Percentiles rank a stretch among this genome's conserved stretches.
Conservation (phyloP, 805 yeast genomes). For the Tetrapisispora taiwanensis region DNA sequence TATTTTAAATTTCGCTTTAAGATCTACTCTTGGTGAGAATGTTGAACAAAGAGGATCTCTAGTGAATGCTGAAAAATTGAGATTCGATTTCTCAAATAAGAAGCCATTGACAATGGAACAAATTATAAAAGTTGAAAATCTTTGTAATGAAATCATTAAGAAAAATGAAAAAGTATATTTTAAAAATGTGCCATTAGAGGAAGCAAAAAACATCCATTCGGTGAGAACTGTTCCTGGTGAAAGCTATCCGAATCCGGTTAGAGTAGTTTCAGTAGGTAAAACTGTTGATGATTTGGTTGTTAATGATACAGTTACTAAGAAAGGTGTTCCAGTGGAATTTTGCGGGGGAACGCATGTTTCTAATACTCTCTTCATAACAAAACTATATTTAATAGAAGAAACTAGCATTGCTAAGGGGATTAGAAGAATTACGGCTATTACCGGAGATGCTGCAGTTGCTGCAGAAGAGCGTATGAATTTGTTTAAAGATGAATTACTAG, state of each 20-base stretch:
- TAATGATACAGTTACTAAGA: slow-evolving; percentile 67
- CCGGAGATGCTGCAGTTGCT: slow-evolving; percentile 81
- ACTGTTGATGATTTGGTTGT: slow-evolving; percentile 71
- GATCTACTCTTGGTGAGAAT: slow-evolving; percentile 74
- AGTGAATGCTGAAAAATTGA: slow-evolving; percentile 86
- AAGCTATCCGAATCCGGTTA: slow-evolving; percentile 96
- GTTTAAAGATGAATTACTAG: slow-evolving; percentile 49
- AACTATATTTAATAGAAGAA: slow-evolving; percentile 82
- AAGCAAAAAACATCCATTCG: slow-evolving; percentile 68
- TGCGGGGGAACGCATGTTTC: slow-evolving; percentile 98
- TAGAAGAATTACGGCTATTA: slow-evolving; percentile 93
- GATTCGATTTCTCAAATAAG: slow-evolving; percentile 94
- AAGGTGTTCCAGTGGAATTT: slow-evolving; percentile 73
- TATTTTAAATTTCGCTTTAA: slow-evolving; percentile 77
- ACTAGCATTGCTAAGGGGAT: slow-evolving; percentile 98
- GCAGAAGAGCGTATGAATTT: slow-evolving; percentile 78
- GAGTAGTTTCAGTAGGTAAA: slow-evolving; percentile 92
- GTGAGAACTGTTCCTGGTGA: slow-evolving; percentile 98
- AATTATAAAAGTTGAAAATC: slow-evolving; percentile 61
- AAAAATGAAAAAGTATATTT: slow-evolving; percentile 64
- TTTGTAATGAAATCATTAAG: slow-evolving; percentile 62
- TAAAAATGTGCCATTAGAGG: slow-evolving; percentile 64
- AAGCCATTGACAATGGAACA: slow-evolving; percentile 67
- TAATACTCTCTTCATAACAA: slow-evolving; percentile 86
- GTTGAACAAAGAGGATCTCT: slow-evolving; percentile 95